Base-by-base conservation (phyloP, 768 basidiomycete genomes). In the Filobasidium wieringae region DNA sequence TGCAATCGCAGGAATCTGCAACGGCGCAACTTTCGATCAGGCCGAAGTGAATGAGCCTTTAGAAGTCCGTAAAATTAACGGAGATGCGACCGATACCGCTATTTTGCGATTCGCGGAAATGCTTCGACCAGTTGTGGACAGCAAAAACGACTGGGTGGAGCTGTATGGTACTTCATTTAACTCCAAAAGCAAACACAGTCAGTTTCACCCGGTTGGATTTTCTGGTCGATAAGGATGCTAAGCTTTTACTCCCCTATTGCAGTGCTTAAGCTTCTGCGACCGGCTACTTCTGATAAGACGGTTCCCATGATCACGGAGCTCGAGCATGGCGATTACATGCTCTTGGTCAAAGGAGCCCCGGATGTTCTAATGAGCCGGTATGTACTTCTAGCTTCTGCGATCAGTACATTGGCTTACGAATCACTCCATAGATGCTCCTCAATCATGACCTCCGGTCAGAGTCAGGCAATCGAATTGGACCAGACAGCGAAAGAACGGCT, bases 61-160 rank as follows among this genome's bases (percentile, higher is more conserved):
- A 27, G 54, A 45, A 2, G 30, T 65, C 12, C 57, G 68, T 30
- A 41, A 55, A 45, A 62, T 79, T 36, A 79, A 77, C 40, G 82
- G 81, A 2, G 81, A 83, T 65, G 80, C 81, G 2, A 84, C 82
- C 1, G 81, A 82, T 52, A 77, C 78, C 12, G 83, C 80, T 2
- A 76, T 83, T 14, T 70, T 84, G 15, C 74, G 78, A 7, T 83
- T 82, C 36, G 73, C 72, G 5, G 69, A 72, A 37, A 36, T 43
- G 0, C 36, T 73, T 26, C 33, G 60, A 39, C 49, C 66, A 3
- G 68, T 72, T 9, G 30, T 43, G 4, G 62, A 63, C 7, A 49
- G 58, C 3, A 39, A 61, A 22, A 40, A 51, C 5, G 64, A 67
- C 1, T 81, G 79, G 77, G 61, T 49, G 9, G 67, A 45, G 52